phyloP scores from a whole-genome alignment of 345 rosid genomes.

The Salix dunnii region DNA sequence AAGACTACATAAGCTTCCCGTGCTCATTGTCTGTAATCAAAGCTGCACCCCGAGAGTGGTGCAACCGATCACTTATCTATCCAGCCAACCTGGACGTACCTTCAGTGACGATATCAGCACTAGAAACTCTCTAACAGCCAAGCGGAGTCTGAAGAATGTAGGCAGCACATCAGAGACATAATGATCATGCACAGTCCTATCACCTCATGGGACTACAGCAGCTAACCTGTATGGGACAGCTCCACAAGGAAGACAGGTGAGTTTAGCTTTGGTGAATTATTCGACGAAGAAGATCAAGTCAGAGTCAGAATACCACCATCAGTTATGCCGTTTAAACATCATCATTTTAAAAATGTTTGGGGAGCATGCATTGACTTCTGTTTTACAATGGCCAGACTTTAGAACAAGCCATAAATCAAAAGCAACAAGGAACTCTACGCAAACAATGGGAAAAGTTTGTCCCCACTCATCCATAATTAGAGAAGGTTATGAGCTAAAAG shows the following conservation, averaged over 20 bases:
- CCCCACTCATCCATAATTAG: background rate
- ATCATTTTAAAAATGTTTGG: too few species aligned
- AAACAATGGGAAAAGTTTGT: background rate
- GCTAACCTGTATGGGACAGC: slow-evolving; percentile 40
- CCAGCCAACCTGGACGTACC: slow-evolving; percentile 75
- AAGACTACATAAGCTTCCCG: too few species aligned
- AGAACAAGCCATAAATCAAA: background rate
- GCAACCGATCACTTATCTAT: slow-evolving; percentile 41
- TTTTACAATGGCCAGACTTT: background rate
- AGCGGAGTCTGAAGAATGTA: slow-evolving; percentile 56
- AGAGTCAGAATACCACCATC: slow-evolving; percentile 64
- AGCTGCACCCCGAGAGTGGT: slow-evolving; percentile 46
- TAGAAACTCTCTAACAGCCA: slow-evolving; percentile 37
- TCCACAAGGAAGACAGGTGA: slow-evolving; percentile 39
- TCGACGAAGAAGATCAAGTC: slow-evolving; percentile 64
- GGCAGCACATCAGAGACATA: slow-evolving; percentile 52
- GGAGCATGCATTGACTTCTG: background rate
- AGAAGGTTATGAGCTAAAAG: background rate
- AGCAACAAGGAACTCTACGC: background rate
- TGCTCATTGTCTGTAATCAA: too few species aligned
- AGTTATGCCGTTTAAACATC: slow-evolving; percentile 27
- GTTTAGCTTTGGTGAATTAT: slow-evolving; percentile 71
- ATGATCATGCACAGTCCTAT: slow-evolving; percentile 39
- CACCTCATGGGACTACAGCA: slow-evolving; percentile 65
- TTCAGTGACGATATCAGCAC: slow-evolving; percentile 60